Conservation (phyloP, 306 rosid genomes). For the Lathyrus oleraceus region DNA sequence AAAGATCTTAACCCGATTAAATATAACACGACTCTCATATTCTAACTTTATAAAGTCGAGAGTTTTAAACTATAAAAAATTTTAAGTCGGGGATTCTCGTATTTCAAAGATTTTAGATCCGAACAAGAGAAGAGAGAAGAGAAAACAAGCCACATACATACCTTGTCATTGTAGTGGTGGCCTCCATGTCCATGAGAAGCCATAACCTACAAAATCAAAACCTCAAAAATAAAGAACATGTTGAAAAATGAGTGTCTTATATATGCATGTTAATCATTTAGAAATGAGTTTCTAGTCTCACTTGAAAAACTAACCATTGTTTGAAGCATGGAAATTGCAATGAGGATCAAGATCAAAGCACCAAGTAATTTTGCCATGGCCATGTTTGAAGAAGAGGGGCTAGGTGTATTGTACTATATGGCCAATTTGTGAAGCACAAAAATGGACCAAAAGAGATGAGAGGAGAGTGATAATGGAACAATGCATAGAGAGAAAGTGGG, state of each 20-base stretch:
- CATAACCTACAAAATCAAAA: constrained; percentile 51
- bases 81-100: neutral
- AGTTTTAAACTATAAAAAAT: too few species aligned
- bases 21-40: neutral
- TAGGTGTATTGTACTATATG: constrained; percentile 19
- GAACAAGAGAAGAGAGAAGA: neutral
- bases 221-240: neutral
- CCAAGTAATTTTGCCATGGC: constrained; percentile 55
- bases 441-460: neutral
- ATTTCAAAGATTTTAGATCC: neutral
- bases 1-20: too few species aligned
- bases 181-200: constrained; percentile 72
- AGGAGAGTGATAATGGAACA: constrained; percentile 29
- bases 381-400: constrained; percentile 36
- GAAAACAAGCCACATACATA: neutral
- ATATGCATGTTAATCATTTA: neutral
- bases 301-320: constrained; percentile 46
- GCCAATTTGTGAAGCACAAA: neutral
- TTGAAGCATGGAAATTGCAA: constrained; percentile 71
- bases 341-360: constrained; percentile 56
- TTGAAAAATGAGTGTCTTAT: neutral
- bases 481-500: constrained; percentile 5
- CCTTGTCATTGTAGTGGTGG: constrained; percentile 51
- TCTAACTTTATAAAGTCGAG: too few species aligned
- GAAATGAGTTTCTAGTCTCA: neutral